Percentiles rank a stretch among this genome's conserved stretches.
These are phyloP conservation scores for Brasenia schreberi DNA, from an alignment of 164 flowering plant species.

Conservation along the genomic window DNA sequence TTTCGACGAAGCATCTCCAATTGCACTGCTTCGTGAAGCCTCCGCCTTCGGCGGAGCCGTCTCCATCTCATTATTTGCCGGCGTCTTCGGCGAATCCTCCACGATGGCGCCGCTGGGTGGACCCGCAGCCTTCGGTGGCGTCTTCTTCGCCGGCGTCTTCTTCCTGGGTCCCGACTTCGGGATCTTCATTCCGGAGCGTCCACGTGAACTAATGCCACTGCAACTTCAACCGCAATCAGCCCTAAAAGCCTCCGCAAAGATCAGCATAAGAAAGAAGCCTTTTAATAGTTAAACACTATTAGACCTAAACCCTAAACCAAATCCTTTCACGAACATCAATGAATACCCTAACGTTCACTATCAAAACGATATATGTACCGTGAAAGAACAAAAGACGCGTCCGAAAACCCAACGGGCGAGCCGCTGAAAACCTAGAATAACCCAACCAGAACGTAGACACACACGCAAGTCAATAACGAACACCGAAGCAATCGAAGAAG, in stretches of 20 bases:
- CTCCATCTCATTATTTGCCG: neutral
- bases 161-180: conserved; percentile 19
- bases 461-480: neutral
- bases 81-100: conserved; percentile 5
- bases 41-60: conserved; percentile 7
- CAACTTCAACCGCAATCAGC: neutral
- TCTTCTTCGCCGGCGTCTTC: conserved; percentile 25
- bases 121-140: conserved; percentile 9
- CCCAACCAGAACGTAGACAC: neutral
- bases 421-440: neutral
- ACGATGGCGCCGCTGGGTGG: conserved; percentile 7
- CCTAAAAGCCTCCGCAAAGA: neutral
- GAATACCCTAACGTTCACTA: neutral
- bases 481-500: neutral
- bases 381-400: neutral
- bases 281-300: neutral
- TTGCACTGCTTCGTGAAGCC: conserved; percentile 8
- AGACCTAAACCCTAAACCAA: neutral
- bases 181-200: neutral
- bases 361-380: neutral
- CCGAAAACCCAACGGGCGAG: neutral
- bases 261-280: neutral
- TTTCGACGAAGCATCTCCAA: conserved; percentile 4
- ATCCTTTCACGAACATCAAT: neutral
- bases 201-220: neutral